These are phyloP conservation scores for Rhizopus stolonifer DNA, from an alignment of 371 early-diverging fungal species.

Conservation along the genomic window DNA sequence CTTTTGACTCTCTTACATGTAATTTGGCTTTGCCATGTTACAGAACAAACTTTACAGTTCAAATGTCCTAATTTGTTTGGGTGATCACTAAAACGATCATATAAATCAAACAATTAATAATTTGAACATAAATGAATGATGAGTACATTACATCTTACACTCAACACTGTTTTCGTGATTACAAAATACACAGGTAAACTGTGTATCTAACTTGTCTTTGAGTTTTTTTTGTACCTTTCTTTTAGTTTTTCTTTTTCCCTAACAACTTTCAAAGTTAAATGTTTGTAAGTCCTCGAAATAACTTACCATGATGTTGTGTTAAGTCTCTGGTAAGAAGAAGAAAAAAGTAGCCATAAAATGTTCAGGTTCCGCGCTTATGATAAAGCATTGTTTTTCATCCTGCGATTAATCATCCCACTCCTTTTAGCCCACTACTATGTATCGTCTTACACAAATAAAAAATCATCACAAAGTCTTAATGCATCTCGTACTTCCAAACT, in stretches of 20 bases:
- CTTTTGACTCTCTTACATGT: conserved; percentile 62
- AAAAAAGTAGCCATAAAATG: no score
- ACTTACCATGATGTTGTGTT: no score
- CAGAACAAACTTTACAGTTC: conserved; percentile 75
- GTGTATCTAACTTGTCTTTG: conserved; percentile 73
- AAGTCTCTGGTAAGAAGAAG: no score
- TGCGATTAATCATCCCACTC: no score
- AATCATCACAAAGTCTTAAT: no score
- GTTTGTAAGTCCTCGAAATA: no score
- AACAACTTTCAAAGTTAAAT: background rate
- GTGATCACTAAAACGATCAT: conserved; percentile 39
- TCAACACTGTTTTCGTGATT: conserved; percentile 84
- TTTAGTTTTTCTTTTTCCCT: conserved; percentile 89
- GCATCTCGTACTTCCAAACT: no score
- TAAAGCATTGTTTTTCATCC: no score
- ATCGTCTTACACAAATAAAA: no score
- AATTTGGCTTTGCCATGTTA: conserved; percentile 64
- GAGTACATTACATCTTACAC: conserved; percentile 67
- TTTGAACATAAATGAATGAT: no score
- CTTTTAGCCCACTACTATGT: no score
- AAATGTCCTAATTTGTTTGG: conserved; percentile 63
- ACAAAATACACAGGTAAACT: conserved; percentile 90
- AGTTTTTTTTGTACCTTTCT: conserved; percentile 72
- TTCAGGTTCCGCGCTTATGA: no score
- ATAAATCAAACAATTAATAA: background rate